phyloP scores from a whole-genome alignment of 225 moss, liverwort and hornwort species.

The Marchantia paleacea region DNA sequence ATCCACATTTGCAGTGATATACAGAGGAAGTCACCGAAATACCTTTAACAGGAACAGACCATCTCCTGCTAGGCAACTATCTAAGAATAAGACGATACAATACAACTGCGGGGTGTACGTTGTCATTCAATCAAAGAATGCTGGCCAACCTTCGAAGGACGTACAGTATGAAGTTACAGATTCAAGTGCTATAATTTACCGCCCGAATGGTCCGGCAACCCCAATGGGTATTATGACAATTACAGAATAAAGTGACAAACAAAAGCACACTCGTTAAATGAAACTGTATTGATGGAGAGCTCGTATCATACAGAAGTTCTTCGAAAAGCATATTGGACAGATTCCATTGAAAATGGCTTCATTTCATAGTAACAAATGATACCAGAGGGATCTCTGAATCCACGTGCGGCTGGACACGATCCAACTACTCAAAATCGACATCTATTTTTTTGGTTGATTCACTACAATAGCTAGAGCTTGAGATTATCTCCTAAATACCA shows the following conservation, averaged over 20 bases:
- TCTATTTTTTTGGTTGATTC: conserved; percentile 19
- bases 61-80: too few species aligned
- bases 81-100: too few species aligned
- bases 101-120: too few species aligned
- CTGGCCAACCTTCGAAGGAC: too few species aligned
- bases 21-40: too few species aligned
- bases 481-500: conserved; percentile 27
- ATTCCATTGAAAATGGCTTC: conserved; percentile 39
- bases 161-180: neutral
- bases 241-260: neutral
- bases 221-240: neutral
- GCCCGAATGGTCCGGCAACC: neutral
- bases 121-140: too few species aligned
- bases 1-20: too few species aligned
- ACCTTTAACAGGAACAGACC: too few species aligned
- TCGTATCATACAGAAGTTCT: conserved; percentile 30
- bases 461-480: conserved; percentile 22
- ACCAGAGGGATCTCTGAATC: conserved; percentile 35
- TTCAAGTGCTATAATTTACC: neutral
- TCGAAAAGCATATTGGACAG: conserved; percentile 23
- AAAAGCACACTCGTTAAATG: conserved; percentile 22
- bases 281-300: conserved; percentile 23
- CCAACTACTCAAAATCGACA: conserved; percentile 25
- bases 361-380: conserved; percentile 29
- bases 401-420: conserved; percentile 27